Evolutionary conservation across 2,329 filamentous ascomycete species (phyloP), one percentile per base, ranked within the genome.

Genomic region (Penicillium brasilianum): DNA sequence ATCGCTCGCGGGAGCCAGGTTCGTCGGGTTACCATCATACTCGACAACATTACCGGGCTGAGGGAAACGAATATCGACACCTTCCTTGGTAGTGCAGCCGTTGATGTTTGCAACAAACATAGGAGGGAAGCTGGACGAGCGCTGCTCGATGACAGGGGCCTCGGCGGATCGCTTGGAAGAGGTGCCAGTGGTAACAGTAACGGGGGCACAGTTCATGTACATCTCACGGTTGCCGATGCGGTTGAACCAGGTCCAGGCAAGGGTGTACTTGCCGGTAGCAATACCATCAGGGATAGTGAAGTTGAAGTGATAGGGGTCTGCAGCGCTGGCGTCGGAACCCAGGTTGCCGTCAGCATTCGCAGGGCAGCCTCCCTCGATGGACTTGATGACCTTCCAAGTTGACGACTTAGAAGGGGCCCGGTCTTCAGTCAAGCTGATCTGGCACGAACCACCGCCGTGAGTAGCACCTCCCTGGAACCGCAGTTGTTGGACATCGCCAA

Each of bases 231-330:
- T 97, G 2, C 95, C 95, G 10, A 96, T 72, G 61, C 90, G 90
- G 78, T 98, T 98, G 78, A 96, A 87, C 95, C 95, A 98, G 0
- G 92, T 92, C 93, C 93, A 98, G 0, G 92, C 92, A 5, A 98
- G 82, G 0, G 88, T 91, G 28, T 90, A 93, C 43, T 93, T 85
- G 4, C 94, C 95, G 1, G 88, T 80, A 9, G 88, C 86, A 50
- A 97, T 84, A 22, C 88, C 85, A 0, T 83, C 75, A 0, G 93
- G 94, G 6, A 97, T 87, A 0, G 79, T 85, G 79, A 89, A 96
- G 32, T 86, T 79, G 77, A 91, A 95, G 0, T 78, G 81, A 71
- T 83, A 83, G 0, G 87, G 83, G 39, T 83, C 80, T 0, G 63
- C 62, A 0, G 76, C 75, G 2, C 70, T 67, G 6, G 86, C 74